Evolutionary conservation across 108 stramenopile genomes (phyloP).

Genomic region (Thalassiosira profunda): DNA sequence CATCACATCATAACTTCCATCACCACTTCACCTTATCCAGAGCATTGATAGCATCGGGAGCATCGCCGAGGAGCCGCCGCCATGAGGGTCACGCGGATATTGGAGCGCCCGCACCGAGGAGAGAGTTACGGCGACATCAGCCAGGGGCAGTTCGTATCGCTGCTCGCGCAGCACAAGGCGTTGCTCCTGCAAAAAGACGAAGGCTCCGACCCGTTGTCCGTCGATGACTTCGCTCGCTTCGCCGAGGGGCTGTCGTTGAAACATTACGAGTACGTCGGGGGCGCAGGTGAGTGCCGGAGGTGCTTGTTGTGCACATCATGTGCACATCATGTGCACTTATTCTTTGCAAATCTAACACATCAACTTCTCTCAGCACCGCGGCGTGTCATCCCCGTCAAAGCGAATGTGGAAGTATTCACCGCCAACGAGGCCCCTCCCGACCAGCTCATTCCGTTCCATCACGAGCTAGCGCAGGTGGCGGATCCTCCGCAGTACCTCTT

Average conservation of each 20-base stretch:
- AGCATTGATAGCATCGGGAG: no score
- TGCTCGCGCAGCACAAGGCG: constrained; percentile 71
- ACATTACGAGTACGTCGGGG: constrained; percentile 63
- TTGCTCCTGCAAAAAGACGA: constrained; percentile 60
- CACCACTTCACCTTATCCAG: no score
- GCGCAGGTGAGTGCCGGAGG: constrained; percentile 9
- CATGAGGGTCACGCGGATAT: constrained; percentile 45
- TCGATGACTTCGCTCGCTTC: constrained; percentile 67
- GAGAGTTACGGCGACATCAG: constrained; percentile 16
- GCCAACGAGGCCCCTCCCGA: constrained; percentile 83
- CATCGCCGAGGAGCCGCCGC: not conserved
- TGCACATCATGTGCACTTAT: not conserved
- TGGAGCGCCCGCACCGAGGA: constrained; percentile 18
- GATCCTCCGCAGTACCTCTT: constrained; percentile 79
- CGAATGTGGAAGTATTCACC: constrained; percentile 75
- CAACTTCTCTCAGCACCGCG: constrained; percentile 84
- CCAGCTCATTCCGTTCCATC: constrained; percentile 87
- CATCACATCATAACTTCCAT: no score
- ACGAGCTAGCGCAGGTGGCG: constrained; percentile 80
- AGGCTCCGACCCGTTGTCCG: constrained; percentile 35
- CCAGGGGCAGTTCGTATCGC: constrained; percentile 40
- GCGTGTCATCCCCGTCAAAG: constrained; percentile 57
- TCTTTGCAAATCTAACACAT: constrained; percentile 26
- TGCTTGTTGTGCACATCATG: constrained; percentile 6
- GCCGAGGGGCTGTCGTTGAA: constrained; percentile 52